Evolutionary conservation across 1,284 basidiomycete genomes (phyloP).

Genomic region (Blastosporella zonata): DNA sequence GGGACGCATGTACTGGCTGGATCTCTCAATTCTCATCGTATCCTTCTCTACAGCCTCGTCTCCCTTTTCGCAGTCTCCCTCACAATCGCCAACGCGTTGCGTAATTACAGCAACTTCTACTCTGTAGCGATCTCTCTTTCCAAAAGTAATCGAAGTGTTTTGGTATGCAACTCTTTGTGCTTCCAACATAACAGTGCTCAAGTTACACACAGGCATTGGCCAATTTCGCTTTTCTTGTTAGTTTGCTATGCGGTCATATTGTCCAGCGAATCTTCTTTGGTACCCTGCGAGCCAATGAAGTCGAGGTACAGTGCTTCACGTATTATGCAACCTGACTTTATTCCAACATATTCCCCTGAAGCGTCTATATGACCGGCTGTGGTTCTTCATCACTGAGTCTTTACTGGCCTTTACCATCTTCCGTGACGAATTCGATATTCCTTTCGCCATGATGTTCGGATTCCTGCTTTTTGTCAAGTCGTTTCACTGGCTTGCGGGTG

Average conservation of each 20-base stretch:
- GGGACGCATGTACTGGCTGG: constrained; percentile 38
- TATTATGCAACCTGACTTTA: constrained; percentile 2
- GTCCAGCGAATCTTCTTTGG: constrained; percentile 94
- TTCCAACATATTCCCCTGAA: constrained; percentile 28
- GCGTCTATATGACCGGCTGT: constrained; percentile 92
- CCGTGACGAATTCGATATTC: constrained; percentile 89
- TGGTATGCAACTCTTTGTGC: constrained; percentile 52
- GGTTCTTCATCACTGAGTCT: constrained; percentile 98
- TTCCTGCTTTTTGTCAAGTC: constrained; percentile 93
- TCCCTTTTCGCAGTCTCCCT: constrained; percentile 71
- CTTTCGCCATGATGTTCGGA: constrained; percentile 90
- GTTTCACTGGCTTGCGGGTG: constrained; percentile 95
- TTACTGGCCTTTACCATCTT: constrained; percentile 96
- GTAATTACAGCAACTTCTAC: constrained; percentile 90
- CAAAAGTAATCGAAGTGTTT: constrained; percentile 83
- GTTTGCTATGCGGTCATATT: constrained; percentile 73
- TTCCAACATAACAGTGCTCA: constrained; percentile 1
- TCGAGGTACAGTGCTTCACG: constrained; percentile 70
- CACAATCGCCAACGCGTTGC: constrained; percentile 77
- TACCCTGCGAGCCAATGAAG: constrained; percentile 80
- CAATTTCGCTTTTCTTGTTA: constrained; percentile 84
- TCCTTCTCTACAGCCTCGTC: constrained; percentile 66
- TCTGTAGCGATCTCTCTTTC: constrained; percentile 91
- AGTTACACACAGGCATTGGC: constrained; percentile 73
- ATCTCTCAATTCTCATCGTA: constrained; percentile 57